phyloP scores from a whole-genome alignment of 768 basidiomycete species.

The Dentipellis fragilis region DNA sequence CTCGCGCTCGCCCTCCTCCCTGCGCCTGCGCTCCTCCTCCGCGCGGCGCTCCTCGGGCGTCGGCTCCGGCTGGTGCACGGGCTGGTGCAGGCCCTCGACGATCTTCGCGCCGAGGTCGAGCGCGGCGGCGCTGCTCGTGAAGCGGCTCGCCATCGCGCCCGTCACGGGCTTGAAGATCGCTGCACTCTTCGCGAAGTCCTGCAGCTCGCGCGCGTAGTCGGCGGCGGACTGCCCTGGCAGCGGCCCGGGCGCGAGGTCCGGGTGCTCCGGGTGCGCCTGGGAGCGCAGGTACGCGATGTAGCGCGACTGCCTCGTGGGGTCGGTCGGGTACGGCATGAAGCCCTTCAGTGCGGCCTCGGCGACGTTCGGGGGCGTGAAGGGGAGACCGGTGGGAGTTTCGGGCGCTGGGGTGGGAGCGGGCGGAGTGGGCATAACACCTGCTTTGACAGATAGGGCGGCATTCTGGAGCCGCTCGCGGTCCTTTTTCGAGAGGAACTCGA shows the following conservation, averaged over 20 bases:
- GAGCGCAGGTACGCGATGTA: slow-evolving; percentile 77
- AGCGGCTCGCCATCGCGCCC: slow-evolving; percentile 91
- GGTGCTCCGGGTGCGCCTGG: slow-evolving; percentile 41
- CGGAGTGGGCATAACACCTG: slow-evolving; percentile 14
- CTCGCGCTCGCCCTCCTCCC: slow-evolving; percentile 31
- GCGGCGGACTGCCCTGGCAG: slow-evolving; percentile 52
- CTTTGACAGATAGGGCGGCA: slow-evolving; percentile 28
- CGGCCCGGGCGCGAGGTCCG: slow-evolving; percentile 35
- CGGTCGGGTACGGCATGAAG: slow-evolving; percentile 78
- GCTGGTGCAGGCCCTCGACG: slow-evolving; percentile 45
- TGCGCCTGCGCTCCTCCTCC: slow-evolving; percentile 28
- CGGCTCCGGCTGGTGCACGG: slow-evolving; percentile 36
- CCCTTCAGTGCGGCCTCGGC: slow-evolving; percentile 83
- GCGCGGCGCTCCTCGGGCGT: slow-evolving; percentile 11
- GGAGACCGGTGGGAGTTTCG: slow-evolving; percentile 19
- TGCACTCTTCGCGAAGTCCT: slow-evolving; percentile 82
- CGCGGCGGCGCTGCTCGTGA: slow-evolving; percentile 70
- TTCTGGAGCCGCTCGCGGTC: slow-evolving; percentile 77
- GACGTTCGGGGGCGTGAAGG: slow-evolving; percentile 54
- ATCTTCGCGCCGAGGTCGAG: slow-evolving; percentile 57
- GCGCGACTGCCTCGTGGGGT: slow-evolving; percentile 73
- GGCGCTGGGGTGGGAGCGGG: slow-evolving; percentile 16
- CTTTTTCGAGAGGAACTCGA: slow-evolving; percentile 90
- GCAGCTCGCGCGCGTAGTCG: slow-evolving; percentile 72
- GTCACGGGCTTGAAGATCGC: slow-evolving; percentile 85